These are phyloP conservation scores for Cephalotrichum gorgonifer DNA, from an alignment of 2,329 filamentous ascomycete genomes.

Conservation along the genomic window DNA sequence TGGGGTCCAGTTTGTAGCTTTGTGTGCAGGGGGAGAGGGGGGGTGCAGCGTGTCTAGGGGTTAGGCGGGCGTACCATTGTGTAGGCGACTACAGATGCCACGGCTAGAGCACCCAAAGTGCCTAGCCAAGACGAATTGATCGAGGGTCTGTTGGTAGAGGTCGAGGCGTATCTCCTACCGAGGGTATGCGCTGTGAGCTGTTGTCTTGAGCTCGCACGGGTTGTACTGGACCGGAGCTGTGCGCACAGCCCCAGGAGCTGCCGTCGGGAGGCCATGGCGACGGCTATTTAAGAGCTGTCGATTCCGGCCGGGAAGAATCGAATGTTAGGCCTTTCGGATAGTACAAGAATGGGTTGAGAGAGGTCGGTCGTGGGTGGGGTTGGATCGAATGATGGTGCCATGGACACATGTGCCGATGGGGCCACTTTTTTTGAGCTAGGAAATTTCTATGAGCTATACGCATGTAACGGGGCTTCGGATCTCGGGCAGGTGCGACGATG, in stretches of 20 bases:
- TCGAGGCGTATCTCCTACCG: not conserved
- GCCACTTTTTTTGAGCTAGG: not conserved
- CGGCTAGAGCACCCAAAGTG: not conserved
- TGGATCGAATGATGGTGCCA: not conserved
- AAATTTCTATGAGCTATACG: not conserved
- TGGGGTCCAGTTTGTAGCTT: no score
- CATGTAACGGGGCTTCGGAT: no score
- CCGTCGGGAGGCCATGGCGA: not conserved
- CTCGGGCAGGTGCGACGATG: no score
- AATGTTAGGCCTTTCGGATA: not conserved
- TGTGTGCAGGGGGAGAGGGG: no score
- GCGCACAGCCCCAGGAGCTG: not conserved
- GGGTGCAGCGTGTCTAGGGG: no score
- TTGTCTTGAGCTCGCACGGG: not conserved
- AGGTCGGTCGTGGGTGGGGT: not conserved
- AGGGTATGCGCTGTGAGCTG: not conserved
- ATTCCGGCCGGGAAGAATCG: not conserved
- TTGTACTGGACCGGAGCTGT: not conserved
- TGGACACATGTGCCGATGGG: not conserved
- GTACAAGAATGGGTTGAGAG: not conserved
- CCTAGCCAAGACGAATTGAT: not conserved
- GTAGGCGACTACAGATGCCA: constrained; percentile 1
- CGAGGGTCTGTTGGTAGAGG: constrained; percentile 1
- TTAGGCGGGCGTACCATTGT: constrained; percentile 1
- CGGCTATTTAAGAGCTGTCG: not conserved